Percentiles rank a stretch among this genome's conserved stretches.
Evolutionary conservation across 1,284 basidiomycete genomes (phyloP).

Genomic region (Sanghuangporus weigelae): DNA sequence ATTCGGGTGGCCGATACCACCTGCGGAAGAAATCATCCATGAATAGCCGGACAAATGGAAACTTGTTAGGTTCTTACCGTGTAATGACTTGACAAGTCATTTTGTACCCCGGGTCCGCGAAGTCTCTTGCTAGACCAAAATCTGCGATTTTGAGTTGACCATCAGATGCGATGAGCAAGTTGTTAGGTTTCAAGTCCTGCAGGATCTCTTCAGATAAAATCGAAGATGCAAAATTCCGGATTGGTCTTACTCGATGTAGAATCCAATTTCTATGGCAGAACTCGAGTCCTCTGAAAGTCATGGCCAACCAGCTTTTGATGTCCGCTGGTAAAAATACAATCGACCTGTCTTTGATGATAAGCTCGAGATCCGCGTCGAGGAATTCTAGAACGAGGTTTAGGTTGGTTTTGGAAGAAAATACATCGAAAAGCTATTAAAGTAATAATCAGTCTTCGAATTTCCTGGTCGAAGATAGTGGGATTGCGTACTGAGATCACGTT

Average conservation of each 20-base stretch:
- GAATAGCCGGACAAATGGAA: neutral
- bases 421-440: conserved; percentile 77
- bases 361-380: conserved; percentile 95
- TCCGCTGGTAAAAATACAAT: conserved; percentile 93
- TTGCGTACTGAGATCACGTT: conserved; percentile 86
- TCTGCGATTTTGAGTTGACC: conserved; percentile 97
- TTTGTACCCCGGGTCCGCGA: conserved; percentile 85
- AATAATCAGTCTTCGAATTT: neutral
- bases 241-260: conserved; percentile 75
- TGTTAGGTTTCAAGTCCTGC: conserved; percentile 98
- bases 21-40: conserved; percentile 38
- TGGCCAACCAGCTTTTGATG: conserved; percentile 99
- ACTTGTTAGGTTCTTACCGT: conserved; percentile 30
- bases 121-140: conserved; percentile 97
- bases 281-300: conserved; percentile 94
- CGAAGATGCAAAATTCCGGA: neutral
- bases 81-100: conserved; percentile 99
- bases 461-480: conserved; percentile 1
- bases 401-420: conserved; percentile 95
- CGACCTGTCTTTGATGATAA: conserved; percentile 90
- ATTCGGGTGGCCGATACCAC: conserved; percentile 97
- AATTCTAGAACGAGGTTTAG: conserved; percentile 98
- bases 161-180: conserved; percentile 87
- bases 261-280: conserved; percentile 96
- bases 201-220: neutral